Evolutionary conservation across 257 asterid species (phyloP).

Genomic region (Penstemon barbatus): DNA sequence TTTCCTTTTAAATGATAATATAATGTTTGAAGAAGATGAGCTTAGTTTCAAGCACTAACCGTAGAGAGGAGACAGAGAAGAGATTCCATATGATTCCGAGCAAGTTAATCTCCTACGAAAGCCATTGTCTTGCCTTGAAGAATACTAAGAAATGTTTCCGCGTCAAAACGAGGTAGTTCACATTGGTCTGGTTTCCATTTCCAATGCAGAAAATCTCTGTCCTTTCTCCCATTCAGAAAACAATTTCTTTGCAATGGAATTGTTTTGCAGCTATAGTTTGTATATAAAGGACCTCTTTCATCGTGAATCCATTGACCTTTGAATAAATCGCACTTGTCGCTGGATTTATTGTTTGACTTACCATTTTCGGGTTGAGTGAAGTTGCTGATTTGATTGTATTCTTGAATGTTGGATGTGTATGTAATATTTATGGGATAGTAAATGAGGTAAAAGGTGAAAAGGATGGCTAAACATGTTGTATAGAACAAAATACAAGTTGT

Average conservation of each 20-base stretch:
- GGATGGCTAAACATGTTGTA: slow-evolving; percentile 9
- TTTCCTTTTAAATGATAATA: not conserved
- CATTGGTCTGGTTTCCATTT: slow-evolving; percentile 80
- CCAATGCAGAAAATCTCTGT: slow-evolving; percentile 55
- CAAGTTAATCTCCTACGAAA: slow-evolving; percentile 69
- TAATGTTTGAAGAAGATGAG: not conserved
- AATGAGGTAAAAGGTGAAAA: slow-evolving; percentile 30
- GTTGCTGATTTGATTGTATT: slow-evolving; percentile 15
- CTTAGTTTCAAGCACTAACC: slow-evolving; percentile 39
- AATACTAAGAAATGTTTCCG: slow-evolving; percentile 36
- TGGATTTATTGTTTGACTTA: not conserved
- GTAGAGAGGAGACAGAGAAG: slow-evolving; percentile 67
- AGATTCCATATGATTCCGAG: slow-evolving; percentile 76
- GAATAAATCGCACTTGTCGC: slow-evolving; percentile 49
- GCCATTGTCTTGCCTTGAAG: slow-evolving; percentile 64
- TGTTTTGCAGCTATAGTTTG: slow-evolving; percentile 54
- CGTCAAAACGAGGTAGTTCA: slow-evolving; percentile 49
- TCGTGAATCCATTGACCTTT: slow-evolving; percentile 58
- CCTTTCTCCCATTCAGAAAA: slow-evolving; percentile 57
- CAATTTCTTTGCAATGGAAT: slow-evolving; percentile 57
- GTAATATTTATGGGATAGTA: slow-evolving; percentile 21
- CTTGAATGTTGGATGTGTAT: slow-evolving; percentile 3
- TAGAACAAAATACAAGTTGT: too few species aligned
- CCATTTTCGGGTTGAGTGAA: slow-evolving; percentile 27
- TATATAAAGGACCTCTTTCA: slow-evolving; percentile 38